Conservation (phyloP, 257 asterid genomes). For the Plectranthus barbatus region DNA sequence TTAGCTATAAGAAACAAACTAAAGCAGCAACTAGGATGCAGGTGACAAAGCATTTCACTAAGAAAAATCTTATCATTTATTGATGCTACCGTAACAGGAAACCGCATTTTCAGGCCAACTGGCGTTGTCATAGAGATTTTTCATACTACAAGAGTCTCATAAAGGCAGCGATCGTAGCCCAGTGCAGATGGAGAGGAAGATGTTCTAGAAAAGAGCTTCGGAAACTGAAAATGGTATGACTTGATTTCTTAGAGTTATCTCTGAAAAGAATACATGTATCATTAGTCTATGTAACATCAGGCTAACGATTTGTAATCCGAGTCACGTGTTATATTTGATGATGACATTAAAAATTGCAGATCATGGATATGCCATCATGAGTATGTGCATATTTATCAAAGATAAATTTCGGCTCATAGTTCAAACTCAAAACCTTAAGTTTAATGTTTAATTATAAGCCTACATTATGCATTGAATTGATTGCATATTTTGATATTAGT, state of each 20-base stretch:
- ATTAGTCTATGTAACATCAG: neutral
- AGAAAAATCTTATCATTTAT: neutral
- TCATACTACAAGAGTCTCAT: constrained; percentile 68
- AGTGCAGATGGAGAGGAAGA: constrained; percentile 90
- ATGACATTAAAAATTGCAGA: too few relatives aligned
- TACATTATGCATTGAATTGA: neutral
- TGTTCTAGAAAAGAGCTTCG: constrained; percentile 75
- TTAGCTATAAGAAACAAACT: constrained; percentile 52
- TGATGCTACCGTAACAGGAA: constrained; percentile 16
- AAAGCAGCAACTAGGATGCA: constrained; percentile 65
- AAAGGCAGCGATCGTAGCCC: constrained; percentile 63
- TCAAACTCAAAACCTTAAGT: neutral
- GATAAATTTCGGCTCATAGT: neutral
- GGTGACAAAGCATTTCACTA: constrained; percentile 39
- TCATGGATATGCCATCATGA: neutral
- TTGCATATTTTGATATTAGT: neutral
- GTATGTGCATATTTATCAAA: neutral
- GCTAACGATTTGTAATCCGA: neutral
- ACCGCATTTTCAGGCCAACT: constrained; percentile 54
- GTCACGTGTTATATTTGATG: neutral
- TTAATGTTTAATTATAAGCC: neutral
- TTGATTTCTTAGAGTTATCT: neutral
- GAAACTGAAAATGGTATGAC: constrained; percentile 69
- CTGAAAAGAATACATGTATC: neutral
- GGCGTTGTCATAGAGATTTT: constrained; percentile 69